Conservation (phyloP, 2,329 filamentous ascomycete species). For the Pseudogymnoascus sp. region DNA sequence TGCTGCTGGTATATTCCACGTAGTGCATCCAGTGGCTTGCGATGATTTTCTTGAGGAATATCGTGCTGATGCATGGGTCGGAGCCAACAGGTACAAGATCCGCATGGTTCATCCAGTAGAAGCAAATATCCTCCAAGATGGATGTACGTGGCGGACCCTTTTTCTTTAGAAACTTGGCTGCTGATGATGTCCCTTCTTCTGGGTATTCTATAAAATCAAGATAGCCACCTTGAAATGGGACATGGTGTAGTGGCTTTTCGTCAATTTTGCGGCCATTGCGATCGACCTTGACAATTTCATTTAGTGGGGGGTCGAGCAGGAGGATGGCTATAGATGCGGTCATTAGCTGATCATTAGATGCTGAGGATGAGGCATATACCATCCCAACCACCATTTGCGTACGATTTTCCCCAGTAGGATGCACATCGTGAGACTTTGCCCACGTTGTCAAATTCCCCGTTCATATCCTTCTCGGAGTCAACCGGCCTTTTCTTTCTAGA, state of each 20-base stretch:
- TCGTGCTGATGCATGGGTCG: background rate
- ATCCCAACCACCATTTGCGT: background rate
- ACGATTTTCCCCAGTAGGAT: background rate
- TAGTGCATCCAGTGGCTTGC: background rate
- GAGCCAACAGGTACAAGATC: background rate
- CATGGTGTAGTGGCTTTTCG: background rate
- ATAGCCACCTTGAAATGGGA: background rate
- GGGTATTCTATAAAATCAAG: background rate
- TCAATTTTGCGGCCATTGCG: background rate
- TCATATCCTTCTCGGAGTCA: background rate
- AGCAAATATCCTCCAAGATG: background rate
- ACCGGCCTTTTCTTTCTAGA: background rate
- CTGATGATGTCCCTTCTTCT: background rate
- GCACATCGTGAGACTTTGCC: background rate
- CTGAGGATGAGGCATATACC: background rate
- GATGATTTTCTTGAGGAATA: background rate
- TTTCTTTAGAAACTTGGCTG: background rate
- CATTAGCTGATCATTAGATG: background rate
- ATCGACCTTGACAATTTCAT: background rate
- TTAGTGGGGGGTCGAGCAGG: background rate
- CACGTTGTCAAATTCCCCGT: background rate
- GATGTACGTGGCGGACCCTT: background rate
- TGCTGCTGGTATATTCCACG: background rate
- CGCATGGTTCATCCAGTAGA: background rate
- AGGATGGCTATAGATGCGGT: background rate